Base-by-base conservation (phyloP, 2,329 filamentous ascomycete genomes). In the Alternaria triticina region DNA sequence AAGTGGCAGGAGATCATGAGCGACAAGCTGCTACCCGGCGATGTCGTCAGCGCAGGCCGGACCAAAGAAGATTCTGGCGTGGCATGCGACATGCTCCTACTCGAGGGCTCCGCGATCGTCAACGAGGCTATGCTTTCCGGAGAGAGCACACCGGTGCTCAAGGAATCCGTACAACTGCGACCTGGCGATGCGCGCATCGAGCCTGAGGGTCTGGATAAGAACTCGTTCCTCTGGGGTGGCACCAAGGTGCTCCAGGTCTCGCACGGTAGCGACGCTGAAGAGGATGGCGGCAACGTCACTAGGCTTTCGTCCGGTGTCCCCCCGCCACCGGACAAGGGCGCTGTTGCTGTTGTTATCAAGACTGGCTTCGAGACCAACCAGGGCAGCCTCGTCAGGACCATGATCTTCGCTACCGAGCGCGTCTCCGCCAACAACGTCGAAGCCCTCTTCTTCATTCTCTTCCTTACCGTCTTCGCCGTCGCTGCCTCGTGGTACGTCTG, bases 91-190 rank as follows among this genome's bases (percentile, higher is more conserved):
- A 97, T 99, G 91, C 84, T 99, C 55, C 82, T 99, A 50, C 90
- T 99, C 28, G 94, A 98, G 80, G 96, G 96, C 28, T 94, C 93
- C 58, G 95, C 92, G 9, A 99, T 99, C 78, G 96, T 99, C 74
- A 99, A 99, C 82, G 96, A 99, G 82, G 96, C 96, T 66, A 99
- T 99, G 96, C 87, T 99, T 72, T 99, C 96, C 4, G 96, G 96
- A 67, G 96, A 99, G 83, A 98, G 95, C 79, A 99, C 96, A 0
- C 96, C 96, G 30, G 87, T 99, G 47, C 86, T 99, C 73, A 99
- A 99, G 82, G 96, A 99, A 74, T 99, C 96, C 0, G 86, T 99
- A 61, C 94, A 96, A 79, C 88, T 99, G 46, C 91, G 96, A 66
- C 94, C 96, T 6, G 87, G 86, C 20, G 91, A 98, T 73, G 92